phyloP scores from a whole-genome alignment of 345 rosid genomes.

The Abelmoschus esculentus region DNA sequence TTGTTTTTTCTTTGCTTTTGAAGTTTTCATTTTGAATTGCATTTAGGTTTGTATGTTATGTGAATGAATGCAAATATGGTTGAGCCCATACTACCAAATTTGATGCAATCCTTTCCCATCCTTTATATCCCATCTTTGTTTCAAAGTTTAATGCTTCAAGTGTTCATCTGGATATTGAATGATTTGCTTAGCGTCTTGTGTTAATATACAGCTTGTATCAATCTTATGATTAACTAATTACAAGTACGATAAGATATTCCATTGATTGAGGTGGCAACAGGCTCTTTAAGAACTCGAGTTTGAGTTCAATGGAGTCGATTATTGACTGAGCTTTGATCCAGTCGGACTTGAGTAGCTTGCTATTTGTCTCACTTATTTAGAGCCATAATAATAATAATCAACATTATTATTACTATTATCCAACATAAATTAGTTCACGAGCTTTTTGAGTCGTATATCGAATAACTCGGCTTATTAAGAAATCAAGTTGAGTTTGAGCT shows the following conservation, averaged over 20 bases:
- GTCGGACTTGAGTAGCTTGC: no score
- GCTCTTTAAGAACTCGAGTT: neutral
- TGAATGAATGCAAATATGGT: neutral
- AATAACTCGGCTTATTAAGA: no score
- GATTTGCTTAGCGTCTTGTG: neutral
- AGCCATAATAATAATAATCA: no score
- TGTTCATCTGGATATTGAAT: neutral
- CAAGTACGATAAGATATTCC: neutral
- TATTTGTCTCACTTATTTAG: no score
- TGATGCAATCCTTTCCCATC: neutral
- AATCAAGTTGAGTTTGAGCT: no score
- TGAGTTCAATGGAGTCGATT: no score
- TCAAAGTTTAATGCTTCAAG: neutral
- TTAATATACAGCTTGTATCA: neutral
- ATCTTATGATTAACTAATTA: neutral
- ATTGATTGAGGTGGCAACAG: neutral
- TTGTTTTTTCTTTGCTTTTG: constrained; percentile 4
- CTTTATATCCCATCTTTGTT: neutral
- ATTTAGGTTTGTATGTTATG: neutral
- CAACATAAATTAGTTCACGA: no score
- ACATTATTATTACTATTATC: no score
- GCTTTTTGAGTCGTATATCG: no score
- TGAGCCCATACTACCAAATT: neutral
- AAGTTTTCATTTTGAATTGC: neutral
- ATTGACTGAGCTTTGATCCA: no score